A percentile compares a stretch with the other conserved stretches of the same genome.
These are phyloP conservation scores for Myxozyma melibiosi DNA, from an alignment of 805 yeast genomes.

Conservation along the genomic window DNA sequence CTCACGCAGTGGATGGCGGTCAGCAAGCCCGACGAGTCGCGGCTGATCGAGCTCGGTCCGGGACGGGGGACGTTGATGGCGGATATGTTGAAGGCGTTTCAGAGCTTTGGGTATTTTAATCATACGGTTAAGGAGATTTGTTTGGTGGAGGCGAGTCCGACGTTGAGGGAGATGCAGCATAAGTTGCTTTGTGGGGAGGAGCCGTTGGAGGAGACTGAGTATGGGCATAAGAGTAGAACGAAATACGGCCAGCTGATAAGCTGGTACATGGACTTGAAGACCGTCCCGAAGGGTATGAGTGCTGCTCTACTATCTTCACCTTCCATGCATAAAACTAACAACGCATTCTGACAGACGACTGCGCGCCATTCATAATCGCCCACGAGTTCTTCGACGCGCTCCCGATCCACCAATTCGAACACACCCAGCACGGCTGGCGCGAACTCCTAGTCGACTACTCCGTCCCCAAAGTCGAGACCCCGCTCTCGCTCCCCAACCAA, in stretches of 20 bases:
- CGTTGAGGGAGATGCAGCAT: conserved; percentile 60
- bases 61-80: conserved; percentile 79
- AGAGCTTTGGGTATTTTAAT: conserved; percentile 41
- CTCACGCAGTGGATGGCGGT: conserved; percentile 58
- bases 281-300: conserved; percentile 39
- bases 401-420: conserved; percentile 69
- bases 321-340: background rate
- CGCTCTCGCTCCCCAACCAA: conserved; percentile 37
- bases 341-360: conserved; percentile 28
- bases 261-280: conserved; percentile 42
- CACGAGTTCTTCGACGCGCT: conserved; percentile 89
- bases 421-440: conserved; percentile 72
- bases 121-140: conserved; percentile 45
- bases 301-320: background rate
- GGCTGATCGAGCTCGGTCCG: conserved; percentile 79
- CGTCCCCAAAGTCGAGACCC: conserved; percentile 34
- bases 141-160: conserved; percentile 72
- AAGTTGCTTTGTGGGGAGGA: conserved; percentile 48
- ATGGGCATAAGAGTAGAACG: conserved; percentile 46
- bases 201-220: conserved; percentile 38
- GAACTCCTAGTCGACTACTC: conserved; percentile 68
- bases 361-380: conserved; percentile 68
- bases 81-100: conserved; percentile 51
- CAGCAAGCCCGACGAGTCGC: conserved; percentile 51
- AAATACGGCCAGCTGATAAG: conserved; percentile 54